Conservation (phyloP, 257 asterid species). For the Gentiana straminea region DNA sequence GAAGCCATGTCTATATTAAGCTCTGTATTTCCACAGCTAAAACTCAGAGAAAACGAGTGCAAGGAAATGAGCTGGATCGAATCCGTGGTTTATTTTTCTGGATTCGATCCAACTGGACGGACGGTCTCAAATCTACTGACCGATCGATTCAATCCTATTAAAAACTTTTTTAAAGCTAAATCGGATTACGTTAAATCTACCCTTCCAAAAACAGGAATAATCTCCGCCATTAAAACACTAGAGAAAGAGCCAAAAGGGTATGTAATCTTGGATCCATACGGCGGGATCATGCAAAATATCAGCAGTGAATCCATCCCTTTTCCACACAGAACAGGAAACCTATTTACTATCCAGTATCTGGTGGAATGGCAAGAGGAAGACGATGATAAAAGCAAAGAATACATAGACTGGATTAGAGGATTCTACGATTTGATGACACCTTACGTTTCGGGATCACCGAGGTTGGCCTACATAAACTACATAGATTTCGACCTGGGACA, state of each 20-base stretch:
- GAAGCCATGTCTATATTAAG: constrained; percentile 26
- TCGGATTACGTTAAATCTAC: constrained; percentile 49
- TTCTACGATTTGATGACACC: constrained; percentile 46
- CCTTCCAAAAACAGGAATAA: constrained; percentile 26
- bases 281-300: constrained; percentile 52
- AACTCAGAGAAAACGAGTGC: constrained; percentile 23
- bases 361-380: constrained; percentile 44
- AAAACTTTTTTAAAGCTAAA: constrained; percentile 58
- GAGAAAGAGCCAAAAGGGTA: constrained; percentile 54
- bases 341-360: constrained; percentile 47
- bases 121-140: constrained; percentile 15
- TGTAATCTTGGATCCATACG: constrained; percentile 60
- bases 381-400: constrained; percentile 15
- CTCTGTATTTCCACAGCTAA: constrained; percentile 32
- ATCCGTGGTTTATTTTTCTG: constrained; percentile 53
- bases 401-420: constrained; percentile 48
- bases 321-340: constrained; percentile 67
- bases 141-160: constrained; percentile 29
- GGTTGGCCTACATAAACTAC: constrained; percentile 73
- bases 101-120: constrained; percentile 20
- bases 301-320: constrained; percentile 46
- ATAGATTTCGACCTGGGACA: constrained; percentile 67
- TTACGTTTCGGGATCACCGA: constrained; percentile 37
- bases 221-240: constrained; percentile 18
- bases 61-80: constrained; percentile 66